Evolutionary conservation across 768 basidiomycete genomes (phyloP), one percentile per base, ranked within the genome.

Genomic region (Nidularia pulvinata): DNA sequence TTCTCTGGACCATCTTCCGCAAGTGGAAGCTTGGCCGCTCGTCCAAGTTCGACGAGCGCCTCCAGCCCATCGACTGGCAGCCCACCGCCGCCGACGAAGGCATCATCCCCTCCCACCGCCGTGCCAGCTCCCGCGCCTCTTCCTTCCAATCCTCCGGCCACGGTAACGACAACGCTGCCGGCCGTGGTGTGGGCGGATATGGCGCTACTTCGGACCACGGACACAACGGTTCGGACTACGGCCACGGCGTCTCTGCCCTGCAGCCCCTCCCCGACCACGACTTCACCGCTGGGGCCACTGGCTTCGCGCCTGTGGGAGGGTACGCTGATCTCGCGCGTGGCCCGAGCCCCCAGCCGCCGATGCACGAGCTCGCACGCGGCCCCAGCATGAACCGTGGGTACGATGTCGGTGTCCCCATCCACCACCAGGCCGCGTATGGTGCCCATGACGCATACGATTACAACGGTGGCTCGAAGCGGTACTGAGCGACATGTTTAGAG

Each of bases 21-120:
- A 93, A 94, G 69, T 93, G 91, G 89, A 93, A 93, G 74, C 85
- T 94, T 64, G 84, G 83, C 51, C 84, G 88, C 53, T 93, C 92
- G 33, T 78, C 82, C 63, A 80, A 82, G 61, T 94, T 94, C 66
- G 89, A 91, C 61, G 83, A 85, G 56, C 90, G 92, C 59, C 83
- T 95, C 74, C 83, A 89, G 55, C 92, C 93, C 55, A 91, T 94
- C 65, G 86, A 93, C 73, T 94, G 90, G 91, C 84, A 89, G 64
- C 89, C 90, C n/a, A 78, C 81, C 45, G 71, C 64, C 50, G 72
- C 72, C 3, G 79, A 79, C 6, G 78, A 81, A 52, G 78, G 69
- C 54, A 66, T 78, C 48, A 71, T 84, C 30, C 73, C 76, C 46
- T 69, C 71, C 53, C 83, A 75, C 59, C 82, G 83, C 59, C 82